Percentiles rank a stretch among this genome's conserved stretches.
These are phyloP conservation scores for Apiospora rasikravindrae DNA, from an alignment of 2,329 filamentous ascomycete species.

Conservation along the genomic window DNA sequence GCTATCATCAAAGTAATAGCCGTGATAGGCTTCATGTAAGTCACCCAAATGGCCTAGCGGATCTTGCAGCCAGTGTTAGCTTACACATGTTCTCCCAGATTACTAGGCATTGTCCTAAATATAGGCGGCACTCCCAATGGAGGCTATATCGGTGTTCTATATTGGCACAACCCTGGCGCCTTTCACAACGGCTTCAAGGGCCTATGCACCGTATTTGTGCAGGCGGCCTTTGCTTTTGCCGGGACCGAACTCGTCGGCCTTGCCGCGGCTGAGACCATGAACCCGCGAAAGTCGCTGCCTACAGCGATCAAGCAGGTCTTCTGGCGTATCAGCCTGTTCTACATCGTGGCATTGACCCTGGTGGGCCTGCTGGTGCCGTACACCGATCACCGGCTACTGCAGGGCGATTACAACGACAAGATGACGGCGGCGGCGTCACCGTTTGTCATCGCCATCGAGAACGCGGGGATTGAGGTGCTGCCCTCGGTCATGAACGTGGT, in stretches of 20 bases:
- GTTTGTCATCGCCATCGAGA: constrained; percentile 85
- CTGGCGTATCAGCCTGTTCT: constrained; percentile 70
- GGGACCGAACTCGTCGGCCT: constrained; percentile 50
- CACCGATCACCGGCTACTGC: constrained; percentile 37
- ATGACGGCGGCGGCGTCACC: constrained; percentile 61
- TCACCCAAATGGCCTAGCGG: constrained; percentile 27
- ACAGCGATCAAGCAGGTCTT: constrained; percentile 72
- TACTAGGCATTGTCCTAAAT: constrained; percentile 86
- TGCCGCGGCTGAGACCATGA: constrained; percentile 63
- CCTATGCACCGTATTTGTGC: constrained; percentile 66
- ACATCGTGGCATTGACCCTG: constrained; percentile 66
- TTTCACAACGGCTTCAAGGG: constrained; percentile 85
- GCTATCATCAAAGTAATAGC: constrained; percentile 85
- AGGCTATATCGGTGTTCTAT: constrained; percentile 80
- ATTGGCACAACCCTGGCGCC: constrained; percentile 82
- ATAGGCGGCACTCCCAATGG: constrained; percentile 76
- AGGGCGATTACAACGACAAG: constrained; percentile 29
- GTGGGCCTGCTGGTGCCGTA: constrained; percentile 43
- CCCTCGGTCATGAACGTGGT: constrained; percentile 93
- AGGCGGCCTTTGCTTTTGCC: constrained; percentile 54
- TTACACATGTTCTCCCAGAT: constrained; percentile 50
- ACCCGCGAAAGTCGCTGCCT: constrained; percentile 66
- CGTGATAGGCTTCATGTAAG: constrained; percentile 86
- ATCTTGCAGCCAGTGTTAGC: background rate
- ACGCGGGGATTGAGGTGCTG: constrained; percentile 78